Evolutionary conservation across 768 basidiomycete genomes (phyloP), one percentile per base, ranked within the genome.

Genomic region (Tylopilus felleus): DNA sequence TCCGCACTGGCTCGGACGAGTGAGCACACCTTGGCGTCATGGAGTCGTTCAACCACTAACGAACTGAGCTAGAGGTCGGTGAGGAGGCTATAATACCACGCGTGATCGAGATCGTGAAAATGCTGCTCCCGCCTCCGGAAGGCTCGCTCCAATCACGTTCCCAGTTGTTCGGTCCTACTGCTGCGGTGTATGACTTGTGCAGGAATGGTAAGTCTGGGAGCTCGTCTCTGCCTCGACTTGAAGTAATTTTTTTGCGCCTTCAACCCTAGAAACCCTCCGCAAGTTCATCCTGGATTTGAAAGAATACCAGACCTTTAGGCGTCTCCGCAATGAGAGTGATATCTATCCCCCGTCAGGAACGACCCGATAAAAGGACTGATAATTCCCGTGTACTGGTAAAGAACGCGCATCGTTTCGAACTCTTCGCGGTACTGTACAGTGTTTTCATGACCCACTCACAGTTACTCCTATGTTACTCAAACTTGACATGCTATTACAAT

Each of bases 1-100:
- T 43, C 57, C 23, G 23, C 53, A 16, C 42, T 58, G 23, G 54
- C 53, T 29, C 53, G 25, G 25, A 43, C 25, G 2, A 13, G 42
- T 43, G 8, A 27, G 23, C 5, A 9, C 8, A 8, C 17, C 8
- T 27, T 27, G 3, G 23, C 6, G 16, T 43, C 25, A 17, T 8
- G 1, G 4, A 27, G 5, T 8, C 17, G n/a, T 16, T 23, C 8
- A 9, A 25, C 9, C 13, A 7, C 25, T 43, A 8, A 35, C 13
- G 14, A 25, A 7, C 0, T 27, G 25, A 21, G 14, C 16, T 27
- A 43, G 42, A 6, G 23, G 23, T 2, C 8, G 25, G 42, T 43
- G 42, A 49, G 28, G 10, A 13, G 13, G 53, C 43, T 4, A 54
- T 60, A 35, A 10, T 27, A 33, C 33, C 16, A 4, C 28, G 12